Evolutionary conservation across 2,329 filamentous ascomycete species (phyloP), one percentile per base, ranked within the genome.

Genomic region (Beauveria rudraprayagi): DNA sequence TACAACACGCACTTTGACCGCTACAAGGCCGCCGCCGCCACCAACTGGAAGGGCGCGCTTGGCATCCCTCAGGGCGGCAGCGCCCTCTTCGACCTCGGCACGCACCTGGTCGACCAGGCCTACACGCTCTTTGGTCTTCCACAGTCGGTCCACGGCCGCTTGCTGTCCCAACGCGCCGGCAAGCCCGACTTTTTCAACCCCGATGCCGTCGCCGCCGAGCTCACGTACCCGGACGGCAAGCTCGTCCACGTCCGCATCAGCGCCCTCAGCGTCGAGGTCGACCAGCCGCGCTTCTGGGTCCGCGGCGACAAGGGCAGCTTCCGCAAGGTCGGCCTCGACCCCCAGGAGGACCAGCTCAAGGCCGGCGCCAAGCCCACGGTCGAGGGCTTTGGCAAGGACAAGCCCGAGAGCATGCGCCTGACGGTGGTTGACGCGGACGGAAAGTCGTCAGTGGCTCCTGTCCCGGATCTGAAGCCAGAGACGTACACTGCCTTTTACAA

Each of bases 1-100:
- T 90, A 89, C 69, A 84, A 92, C 72, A 88, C 87, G 24, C 89
- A 92, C 75, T 92, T 92, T 69, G 90, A 93, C 72, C 84, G 90
- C 19, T 87, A 89, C 75, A 83, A 85, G 19, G 78, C 87, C 16
- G 78, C 79, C 34, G 77, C 80, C 44, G 82, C 85, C 26, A 70
- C 77, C 61, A 79, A 76, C 55, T 93, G 90, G 90, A 92, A 92
- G 78, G 82, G 80, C 44, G 72, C 71, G 16, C 77, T 88, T 59
- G 74, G 78, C 34, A 82, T 87, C 68, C 71, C 75, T 19, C 78
- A 86, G 17, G 89, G 86, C 11, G 85, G 87, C 44, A 86, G 88
- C 41, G 85, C 79, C 24, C 76, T 92, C 24, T 92, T 88, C 69
- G 90, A 92, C 68, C 78, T 93, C 1, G 90, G 90, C 48, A 85